Evolutionary conservation across 2,329 filamentous ascomycete genomes (phyloP), one percentile per base, ranked within the genome.

Genomic region (Coniochaeta hoffmannii): DNA sequence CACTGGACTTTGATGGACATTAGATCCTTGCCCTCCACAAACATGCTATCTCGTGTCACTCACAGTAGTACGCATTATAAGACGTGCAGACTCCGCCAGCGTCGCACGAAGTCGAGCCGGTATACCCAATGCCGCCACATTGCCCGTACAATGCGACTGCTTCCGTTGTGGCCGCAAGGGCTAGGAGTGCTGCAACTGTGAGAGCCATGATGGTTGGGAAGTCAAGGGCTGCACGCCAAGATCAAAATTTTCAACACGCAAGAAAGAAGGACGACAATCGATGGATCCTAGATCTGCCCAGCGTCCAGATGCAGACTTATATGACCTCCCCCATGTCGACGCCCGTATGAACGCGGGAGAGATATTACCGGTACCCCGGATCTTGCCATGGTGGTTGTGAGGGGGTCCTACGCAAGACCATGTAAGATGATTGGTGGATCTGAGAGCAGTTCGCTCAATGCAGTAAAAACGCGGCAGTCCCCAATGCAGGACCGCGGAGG

Each of bases 381-480:
- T 46, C 28, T 11, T 51, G 28, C n/a, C 31, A n/a, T 32, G 9
- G 41, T 14, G n/a, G 17, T 30, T 7, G 3, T 19, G 32, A 51
- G 36, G 51, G 35, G 22, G 11, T 26, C 51, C 19, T 15, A 17
- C 50, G 17, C 26, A n/a, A 53, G 15, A 28, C 15, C n/a, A 49
- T 62, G 58, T 62, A 62, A 62, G 57, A 61, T 53, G 55, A 64
- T 65, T 65, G 63, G 63, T 53, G 63, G 62, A 64, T 38, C 51
- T 32, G 28, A 11, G 12, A 7, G 19, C 11, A 46, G 10, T 22
- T 12, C n/a, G 3, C 9, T 8, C 22, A 35, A 19, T 38, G 24
- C 44, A 53, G 57, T 14, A 51, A 36, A 15, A 31, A 19, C 26
- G 57, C 56, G 58, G 58, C 32, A 19, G 49, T 30, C 36, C 58